These are phyloP conservation scores for Neostapfia colusana DNA, from an alignment of 176 grass and related monocot genomes.

Conservation along the genomic window DNA sequence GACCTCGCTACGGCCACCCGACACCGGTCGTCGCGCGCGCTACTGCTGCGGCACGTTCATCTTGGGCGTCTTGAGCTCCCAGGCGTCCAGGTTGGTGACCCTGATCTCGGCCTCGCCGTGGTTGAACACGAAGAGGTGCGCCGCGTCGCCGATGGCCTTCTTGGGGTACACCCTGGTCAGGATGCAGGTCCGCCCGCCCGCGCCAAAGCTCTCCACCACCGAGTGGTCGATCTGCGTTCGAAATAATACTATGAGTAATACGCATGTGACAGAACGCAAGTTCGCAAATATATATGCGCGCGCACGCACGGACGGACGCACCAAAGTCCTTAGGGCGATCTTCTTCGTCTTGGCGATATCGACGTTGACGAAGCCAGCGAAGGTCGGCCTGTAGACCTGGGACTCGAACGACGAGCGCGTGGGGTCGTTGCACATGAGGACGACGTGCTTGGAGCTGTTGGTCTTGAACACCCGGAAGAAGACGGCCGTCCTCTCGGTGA, in stretches of 20 bases:
- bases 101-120: constrained; percentile 45
- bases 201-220: constrained; percentile 66
- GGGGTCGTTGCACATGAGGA: constrained; percentile 66
- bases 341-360: constrained; percentile 32
- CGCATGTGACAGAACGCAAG: not conserved
- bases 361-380: constrained; percentile 56
- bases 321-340: constrained; percentile 47
- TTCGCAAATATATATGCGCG: not conserved
- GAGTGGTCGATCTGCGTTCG: constrained; percentile 55
- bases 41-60: constrained; percentile 41
- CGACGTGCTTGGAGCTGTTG: constrained; percentile 29
- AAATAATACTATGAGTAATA: not conserved
- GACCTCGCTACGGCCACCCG: constrained; percentile 2
- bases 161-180: constrained; percentile 58
- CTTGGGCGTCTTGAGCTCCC: constrained; percentile 61
- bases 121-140: constrained; percentile 63
- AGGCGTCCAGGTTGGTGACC: constrained; percentile 46
- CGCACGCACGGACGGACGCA: not conserved
- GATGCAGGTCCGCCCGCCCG: constrained; percentile 54
- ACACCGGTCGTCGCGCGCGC: not conserved
- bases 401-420: constrained; percentile 34
- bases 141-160: constrained; percentile 42
- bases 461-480: constrained; percentile 63
- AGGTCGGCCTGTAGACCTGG: constrained; percentile 47
- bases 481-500: constrained; percentile 55